Base-by-base conservation (phyloP, 1,284 basidiomycete genomes). In the Tetrapyrgos nigripes region DNA sequence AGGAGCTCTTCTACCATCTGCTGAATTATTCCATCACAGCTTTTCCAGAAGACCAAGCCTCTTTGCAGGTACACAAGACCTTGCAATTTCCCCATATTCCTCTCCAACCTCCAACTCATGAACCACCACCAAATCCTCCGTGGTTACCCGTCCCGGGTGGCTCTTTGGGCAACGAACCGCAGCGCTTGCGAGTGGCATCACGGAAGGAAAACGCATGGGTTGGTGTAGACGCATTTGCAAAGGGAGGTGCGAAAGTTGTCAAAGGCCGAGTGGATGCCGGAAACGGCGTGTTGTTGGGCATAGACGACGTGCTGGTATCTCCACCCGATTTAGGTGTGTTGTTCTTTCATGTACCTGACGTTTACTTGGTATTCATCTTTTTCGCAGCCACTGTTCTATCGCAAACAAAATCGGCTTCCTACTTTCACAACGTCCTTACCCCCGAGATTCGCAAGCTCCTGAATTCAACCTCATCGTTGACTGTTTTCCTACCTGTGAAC, bases 1-100 rank as follows among this genome's bases (percentile, higher is more conserved):
- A 98, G 70, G 91, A 95, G 66, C 82, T 99, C 49, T 90, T 98
- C 66, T 99, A 99, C 71, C 97, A 99, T 73, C 76, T 98, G 45
- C 80, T 99, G 63, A 98, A 99, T 76, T 90, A 89, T 72, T 88
- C 93, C 1, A 73, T 97, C 14, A 70, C 80, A 17, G 68, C 68
- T 26, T 68, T 85, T 35, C 85, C 87, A 9, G 70, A 77, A 8
- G 72, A 79, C 29, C 59, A 68, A 4, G 64, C 76, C 47, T 73
- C 74, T 50, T 67, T 78, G 4, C 71, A 76, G 31, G 77, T 81
- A 13, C 79, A 86, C 73, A 68, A 79, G 64, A 94, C 93, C 0
- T 78, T 94, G 3, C 88, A 90, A 63, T 96, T 81, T 74, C 92
- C 93, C 31, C 80, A 80, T 54, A 76, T 78, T 58, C 78, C 81